Percentiles rank a stretch among this genome's conserved stretches.
phyloP scores from a whole-genome alignment of 2,329 filamentous ascomycete genomes.

The Blastomyces parvus region DNA sequence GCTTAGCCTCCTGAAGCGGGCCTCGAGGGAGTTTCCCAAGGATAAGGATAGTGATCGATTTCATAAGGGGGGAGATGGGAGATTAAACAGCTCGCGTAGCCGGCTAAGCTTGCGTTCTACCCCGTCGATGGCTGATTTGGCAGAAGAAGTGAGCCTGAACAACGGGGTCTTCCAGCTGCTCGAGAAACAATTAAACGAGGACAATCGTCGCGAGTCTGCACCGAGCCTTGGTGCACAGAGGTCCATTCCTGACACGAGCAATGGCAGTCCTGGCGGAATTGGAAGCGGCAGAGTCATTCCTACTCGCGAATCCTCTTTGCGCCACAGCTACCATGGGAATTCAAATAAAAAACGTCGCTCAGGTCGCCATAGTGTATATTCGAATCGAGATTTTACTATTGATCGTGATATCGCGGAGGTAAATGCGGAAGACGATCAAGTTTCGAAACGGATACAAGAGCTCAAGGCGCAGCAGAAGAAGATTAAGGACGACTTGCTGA shows the following conservation, averaged over 20 bases:
- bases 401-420: constrained; percentile 32
- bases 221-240: constrained; percentile 31
- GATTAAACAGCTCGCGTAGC: constrained; percentile 28
- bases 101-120: constrained; percentile 32
- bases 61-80: constrained; percentile 22
- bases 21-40: constrained; percentile 29
- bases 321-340: constrained; percentile 44
- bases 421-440: constrained; percentile 43
- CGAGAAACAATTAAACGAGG: constrained; percentile 8
- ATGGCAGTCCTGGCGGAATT: constrained; percentile 29
- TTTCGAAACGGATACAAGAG: constrained; percentile 49
- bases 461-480: constrained; percentile 49
- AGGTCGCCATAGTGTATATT: constrained; percentile 37
- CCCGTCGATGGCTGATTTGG: constrained; percentile 36
- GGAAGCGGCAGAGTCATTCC: constrained; percentile 51
- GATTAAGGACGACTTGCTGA: constrained; percentile 42
- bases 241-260: constrained; percentile 20
- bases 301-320: constrained; percentile 57
- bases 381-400: constrained; percentile 31
- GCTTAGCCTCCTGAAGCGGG: constrained; percentile 27
- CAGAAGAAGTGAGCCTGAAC: constrained; percentile 24
- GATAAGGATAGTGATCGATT: constrained; percentile 32
- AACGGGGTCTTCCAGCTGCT: neutral
- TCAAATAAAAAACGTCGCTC: constrained; percentile 47
- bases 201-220: constrained; percentile 14